A percentile compares a stretch with the other conserved stretches of the same genome.
Evolutionary conservation across 805 yeast genomes (phyloP).

Genomic region (Sugiyamaella valdiviana): DNA sequence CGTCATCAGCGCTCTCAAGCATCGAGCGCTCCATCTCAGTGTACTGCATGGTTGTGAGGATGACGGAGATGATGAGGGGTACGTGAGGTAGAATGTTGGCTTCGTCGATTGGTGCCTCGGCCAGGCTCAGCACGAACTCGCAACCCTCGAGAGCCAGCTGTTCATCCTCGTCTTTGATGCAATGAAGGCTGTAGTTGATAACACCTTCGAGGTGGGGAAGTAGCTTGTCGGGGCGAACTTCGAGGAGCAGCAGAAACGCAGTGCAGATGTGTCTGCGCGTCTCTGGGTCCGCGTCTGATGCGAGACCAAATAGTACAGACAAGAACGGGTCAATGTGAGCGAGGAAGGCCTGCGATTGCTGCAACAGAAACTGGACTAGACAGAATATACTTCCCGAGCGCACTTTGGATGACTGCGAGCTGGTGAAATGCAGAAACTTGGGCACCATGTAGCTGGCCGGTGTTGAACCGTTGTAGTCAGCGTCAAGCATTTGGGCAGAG

Average conservation of each 20-base stretch:
- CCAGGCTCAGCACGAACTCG: slow-evolving; percentile 75
- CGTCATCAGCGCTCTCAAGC: slow-evolving; percentile 61
- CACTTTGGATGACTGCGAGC: slow-evolving; percentile 39
- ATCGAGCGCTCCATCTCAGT: slow-evolving; percentile 71
- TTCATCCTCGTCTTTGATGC: slow-evolving; percentile 60
- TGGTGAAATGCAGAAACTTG: slow-evolving; percentile 49
- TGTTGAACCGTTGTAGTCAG: slow-evolving; percentile 54
- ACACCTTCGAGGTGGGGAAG: slow-evolving; percentile 82
- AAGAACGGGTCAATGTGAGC: slow-evolving; percentile 63
- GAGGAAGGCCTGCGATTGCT: slow-evolving; percentile 59
- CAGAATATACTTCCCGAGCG: slow-evolving; percentile 63
- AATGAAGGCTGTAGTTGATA: slow-evolving; percentile 72
- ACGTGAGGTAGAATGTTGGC: slow-evolving; percentile 52
- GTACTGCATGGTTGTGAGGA: slow-evolving; percentile 79
- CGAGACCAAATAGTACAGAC: slow-evolving; percentile 58
- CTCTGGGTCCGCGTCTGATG: slow-evolving; percentile 50
- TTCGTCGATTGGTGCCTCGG: slow-evolving; percentile 55
- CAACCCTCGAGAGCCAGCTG: slow-evolving; percentile 87
- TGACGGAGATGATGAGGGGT: slow-evolving; percentile 61
- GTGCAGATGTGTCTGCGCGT: slow-evolving; percentile 73
- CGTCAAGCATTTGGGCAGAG: slow-evolving; percentile 57
- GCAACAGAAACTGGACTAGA: slow-evolving; percentile 66
- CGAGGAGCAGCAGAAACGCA: slow-evolving; percentile 65
- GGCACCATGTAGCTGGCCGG: slow-evolving; percentile 68
- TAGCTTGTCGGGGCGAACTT: slow-evolving; percentile 72